Conservation (phyloP, 2,329 filamentous ascomycete genomes). For the Ploettnerulaceae sp. region DNA sequence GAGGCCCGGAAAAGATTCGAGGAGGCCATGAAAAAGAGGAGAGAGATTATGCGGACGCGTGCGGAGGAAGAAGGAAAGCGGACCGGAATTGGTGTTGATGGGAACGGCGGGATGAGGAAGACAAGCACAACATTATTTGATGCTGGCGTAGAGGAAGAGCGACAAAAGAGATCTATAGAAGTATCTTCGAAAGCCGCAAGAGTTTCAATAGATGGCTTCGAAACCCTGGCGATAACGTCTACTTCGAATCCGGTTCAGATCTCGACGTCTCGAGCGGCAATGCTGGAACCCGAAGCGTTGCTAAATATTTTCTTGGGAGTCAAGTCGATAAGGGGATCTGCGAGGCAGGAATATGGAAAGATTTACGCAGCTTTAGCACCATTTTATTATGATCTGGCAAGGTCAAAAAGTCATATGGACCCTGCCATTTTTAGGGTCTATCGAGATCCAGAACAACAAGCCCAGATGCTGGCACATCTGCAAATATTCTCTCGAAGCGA, state of each 20-base stretch:
- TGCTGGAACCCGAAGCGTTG: conserved; percentile 57
- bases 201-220: conserved; percentile 65
- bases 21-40: conserved; percentile 56
- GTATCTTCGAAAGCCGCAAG: conserved; percentile 24
- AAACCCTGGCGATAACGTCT: conserved; percentile 60
- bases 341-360: conserved; percentile 85
- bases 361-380: conserved; percentile 84
- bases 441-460: conserved; percentile 82
- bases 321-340: conserved; percentile 76
- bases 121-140: conserved; percentile 66
- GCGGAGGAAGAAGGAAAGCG: conserved; percentile 34
- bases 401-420: conserved; percentile 68
- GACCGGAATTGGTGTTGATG: conserved; percentile 32
- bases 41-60: conserved; percentile 49
- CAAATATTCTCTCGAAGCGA: conserved; percentile 76
- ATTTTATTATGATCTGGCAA: conserved; percentile 79
- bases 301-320: conserved; percentile 65
- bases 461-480: conserved; percentile 80
- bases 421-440: conserved; percentile 83
- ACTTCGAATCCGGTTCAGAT: conserved; percentile 35
- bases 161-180: conserved; percentile 39
- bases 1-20: conserved; percentile 81
- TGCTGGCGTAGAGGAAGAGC: conserved; percentile 61
- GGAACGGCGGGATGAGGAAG: conserved; percentile 28
- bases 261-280: conserved; percentile 35